Evolutionary conservation across 1,284 basidiomycete species (phyloP).

Genomic region (Fomitopsis palustris): DNA sequence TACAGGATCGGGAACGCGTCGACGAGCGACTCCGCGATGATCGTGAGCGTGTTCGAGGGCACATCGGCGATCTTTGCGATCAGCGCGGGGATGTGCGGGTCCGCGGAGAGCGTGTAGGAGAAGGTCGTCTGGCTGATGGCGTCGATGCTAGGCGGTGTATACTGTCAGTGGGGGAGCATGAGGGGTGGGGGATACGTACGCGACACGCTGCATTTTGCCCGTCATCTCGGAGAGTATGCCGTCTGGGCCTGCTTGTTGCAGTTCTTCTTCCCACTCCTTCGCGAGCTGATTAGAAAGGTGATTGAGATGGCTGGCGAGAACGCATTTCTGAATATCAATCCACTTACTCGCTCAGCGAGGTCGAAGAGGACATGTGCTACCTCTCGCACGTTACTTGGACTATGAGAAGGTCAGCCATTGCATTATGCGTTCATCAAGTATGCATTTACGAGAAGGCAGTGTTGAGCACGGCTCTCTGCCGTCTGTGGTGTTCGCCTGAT

Average conservation of each 20-base stretch:
- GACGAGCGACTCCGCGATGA: constrained; percentile 5
- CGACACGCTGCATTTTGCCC: constrained; percentile 6
- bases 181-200: constrained; percentile 3
- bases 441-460: constrained; percentile 3
- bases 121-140: constrained; percentile 15
- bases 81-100: constrained; percentile 6
- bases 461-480: neutral
- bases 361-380: constrained; percentile 4
- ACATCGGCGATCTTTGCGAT: constrained; percentile 13
- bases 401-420: neutral
- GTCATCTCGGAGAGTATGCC: neutral
- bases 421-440: neutral
- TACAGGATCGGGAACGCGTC: constrained; percentile 7
- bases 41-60: constrained; percentile 5
- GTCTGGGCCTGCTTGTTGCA: neutral
- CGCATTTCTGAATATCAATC: too few relatives aligned
- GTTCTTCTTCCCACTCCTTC: neutral
- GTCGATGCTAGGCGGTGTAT: constrained; percentile 3
- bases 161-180: neutral
- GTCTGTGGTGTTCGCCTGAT: constrained; percentile 1
- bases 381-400: neutral
- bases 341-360: neutral
- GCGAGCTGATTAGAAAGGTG: neutral
- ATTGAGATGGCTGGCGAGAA: too few relatives aligned
- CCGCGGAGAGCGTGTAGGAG: constrained; percentile 7